Conservation (phyloP, 352 stramenopile species). For the Phytophthora syringae region DNA sequence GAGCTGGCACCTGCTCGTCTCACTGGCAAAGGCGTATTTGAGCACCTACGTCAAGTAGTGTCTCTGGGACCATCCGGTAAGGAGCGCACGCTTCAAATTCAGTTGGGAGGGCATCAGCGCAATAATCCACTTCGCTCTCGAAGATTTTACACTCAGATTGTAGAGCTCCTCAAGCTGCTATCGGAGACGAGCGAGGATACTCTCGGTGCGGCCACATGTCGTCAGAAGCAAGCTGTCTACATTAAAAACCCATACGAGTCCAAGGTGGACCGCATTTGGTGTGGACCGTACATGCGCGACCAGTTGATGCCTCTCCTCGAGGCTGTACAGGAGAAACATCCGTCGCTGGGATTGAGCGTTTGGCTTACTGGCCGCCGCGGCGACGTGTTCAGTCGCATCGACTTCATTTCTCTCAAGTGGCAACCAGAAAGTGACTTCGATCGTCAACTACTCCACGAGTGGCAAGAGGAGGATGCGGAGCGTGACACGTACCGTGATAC, state of each 20-base stretch:
- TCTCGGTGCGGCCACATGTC: background rate
- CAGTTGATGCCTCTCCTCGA: background rate
- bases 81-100: background rate
- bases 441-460: background rate
- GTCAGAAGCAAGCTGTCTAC: background rate
- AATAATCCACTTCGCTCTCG: background rate
- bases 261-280: background rate
- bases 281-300: background rate
- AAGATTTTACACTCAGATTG: conserved; percentile 3
- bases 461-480: conserved; percentile 6
- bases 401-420: conserved; percentile 3
- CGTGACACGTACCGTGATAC: conserved; percentile 3
- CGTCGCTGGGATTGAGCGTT: background rate
- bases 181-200: background rate
- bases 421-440: background rate
- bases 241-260: background rate
- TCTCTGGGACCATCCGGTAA: background rate
- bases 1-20: background rate
- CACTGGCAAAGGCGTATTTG: background rate
- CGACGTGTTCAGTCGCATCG: conserved; percentile 1
- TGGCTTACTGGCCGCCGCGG: background rate
- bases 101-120: background rate
- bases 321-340: background rate
- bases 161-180: background rate
- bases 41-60: background rate